phyloP scores from a whole-genome alignment of 192 early-diverging fungal genomes.

The Piromyces finnis region DNA sequence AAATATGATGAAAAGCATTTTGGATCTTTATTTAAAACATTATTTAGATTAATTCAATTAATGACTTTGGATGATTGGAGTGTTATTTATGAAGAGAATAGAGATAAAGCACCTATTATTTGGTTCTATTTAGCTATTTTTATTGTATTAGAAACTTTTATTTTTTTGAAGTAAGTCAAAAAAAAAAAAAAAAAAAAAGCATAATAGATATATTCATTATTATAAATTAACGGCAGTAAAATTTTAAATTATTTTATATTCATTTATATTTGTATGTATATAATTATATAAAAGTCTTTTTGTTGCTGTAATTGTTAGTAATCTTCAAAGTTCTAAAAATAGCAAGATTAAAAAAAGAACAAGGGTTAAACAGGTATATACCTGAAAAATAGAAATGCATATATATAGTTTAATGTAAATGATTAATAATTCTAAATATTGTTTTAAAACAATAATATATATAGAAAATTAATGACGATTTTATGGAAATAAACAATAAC shows the following conservation, averaged over 20 bases:
- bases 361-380: too few relatives aligned
- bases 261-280: too few relatives aligned
- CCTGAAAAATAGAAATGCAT: too few relatives aligned
- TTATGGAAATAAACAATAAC: too few relatives aligned
- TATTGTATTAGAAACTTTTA: constrained; percentile 13
- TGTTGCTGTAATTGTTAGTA: constrained; percentile 22
- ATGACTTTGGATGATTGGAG: constrained; percentile 16
- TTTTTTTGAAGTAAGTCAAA: constrained; percentile 13
- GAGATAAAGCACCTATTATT: constrained; percentile 5
- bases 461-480: too few relatives aligned
- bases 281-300: constrained; percentile 7
- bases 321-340: constrained; percentile 7
- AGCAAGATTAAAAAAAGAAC: too few relatives aligned
- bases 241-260: too few relatives aligned
- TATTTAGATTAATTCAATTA: constrained; percentile 12
- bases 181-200: neutral
- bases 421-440: too few relatives aligned
- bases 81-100: constrained; percentile 13
- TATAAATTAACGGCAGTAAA: too few relatives aligned
- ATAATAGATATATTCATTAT: too few relatives aligned
- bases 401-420: too few relatives aligned
- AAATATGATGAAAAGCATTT: constrained; percentile 14
- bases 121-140: constrained; percentile 10
- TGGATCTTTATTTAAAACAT: constrained; percentile 4
- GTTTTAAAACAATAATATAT: too few relatives aligned